Percentiles rank a stretch among this genome's conserved stretches.
These are phyloP conservation scores for Hyphodiscus sp. DNA, from an alignment of 2,329 filamentous ascomycete species.

Conservation along the genomic window DNA sequence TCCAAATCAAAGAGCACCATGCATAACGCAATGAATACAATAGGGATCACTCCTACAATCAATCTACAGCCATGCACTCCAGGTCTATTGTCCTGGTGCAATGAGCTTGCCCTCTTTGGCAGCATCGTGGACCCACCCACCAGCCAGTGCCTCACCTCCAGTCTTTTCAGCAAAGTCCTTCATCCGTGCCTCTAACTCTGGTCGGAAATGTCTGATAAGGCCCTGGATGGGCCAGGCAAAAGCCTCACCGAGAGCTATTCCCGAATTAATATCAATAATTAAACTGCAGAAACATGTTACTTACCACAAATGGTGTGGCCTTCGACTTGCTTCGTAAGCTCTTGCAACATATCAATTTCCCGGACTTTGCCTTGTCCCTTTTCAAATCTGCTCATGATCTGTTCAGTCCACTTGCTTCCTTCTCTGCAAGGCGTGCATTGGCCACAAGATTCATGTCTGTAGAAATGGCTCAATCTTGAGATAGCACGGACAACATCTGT, in stretches of 20 bases:
- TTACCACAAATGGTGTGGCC: conserved; percentile 96
- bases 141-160: conserved; percentile 71
- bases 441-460: conserved; percentile 96
- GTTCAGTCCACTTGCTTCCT: conserved; percentile 97
- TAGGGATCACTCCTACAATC: conserved; percentile 20
- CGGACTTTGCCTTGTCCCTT: conserved; percentile 80
- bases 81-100: conserved; percentile 79
- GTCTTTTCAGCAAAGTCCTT: conserved; percentile 66
- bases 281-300: conserved; percentile 28
- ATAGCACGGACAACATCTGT: conserved; percentile 94
- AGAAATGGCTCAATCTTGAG: conserved; percentile 88
- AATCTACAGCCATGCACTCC: conserved; percentile 12
- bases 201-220: conserved; percentile 95
- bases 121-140: conserved; percentile 78
- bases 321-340: conserved; percentile 98
- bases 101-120: conserved; percentile 74
- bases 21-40: conserved; percentile 28
- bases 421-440: conserved; percentile 99
- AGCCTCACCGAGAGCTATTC: conserved; percentile 78
- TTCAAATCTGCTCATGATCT: conserved; percentile 97
- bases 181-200: conserved; percentile 90
- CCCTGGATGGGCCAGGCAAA: conserved; percentile 99
- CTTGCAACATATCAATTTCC: conserved; percentile 99
- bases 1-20: conserved; percentile 8
- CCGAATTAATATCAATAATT: conserved; percentile 10